These are phyloP conservation scores for Fraxinus baroniana DNA, from an alignment of 305 asterid genomes.

Conservation along the genomic window DNA sequence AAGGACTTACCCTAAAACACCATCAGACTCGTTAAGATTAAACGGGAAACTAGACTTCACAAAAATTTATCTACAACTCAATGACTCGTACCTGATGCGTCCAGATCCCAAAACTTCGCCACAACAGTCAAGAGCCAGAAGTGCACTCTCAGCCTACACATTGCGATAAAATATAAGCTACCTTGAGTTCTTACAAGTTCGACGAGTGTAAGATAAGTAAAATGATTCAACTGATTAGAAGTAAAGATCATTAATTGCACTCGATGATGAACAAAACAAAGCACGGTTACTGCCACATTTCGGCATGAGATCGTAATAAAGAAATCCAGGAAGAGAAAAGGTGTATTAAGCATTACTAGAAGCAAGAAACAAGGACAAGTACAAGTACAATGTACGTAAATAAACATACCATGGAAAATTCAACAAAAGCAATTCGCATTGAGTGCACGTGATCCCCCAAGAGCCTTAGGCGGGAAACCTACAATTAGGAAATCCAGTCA, in stretches of 20 bases:
- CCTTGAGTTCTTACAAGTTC: not conserved
- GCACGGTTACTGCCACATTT: not conserved
- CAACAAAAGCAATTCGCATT: conserved; percentile 89
- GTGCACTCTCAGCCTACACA: conserved; percentile 90
- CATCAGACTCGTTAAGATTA: not conserved
- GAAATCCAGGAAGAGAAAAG: not conserved
- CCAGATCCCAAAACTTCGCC: conserved; percentile 81
- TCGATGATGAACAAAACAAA: not conserved
- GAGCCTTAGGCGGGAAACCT: conserved; percentile 97
- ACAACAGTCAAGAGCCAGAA: conserved; percentile 79
- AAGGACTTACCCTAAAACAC: conserved; percentile 57
- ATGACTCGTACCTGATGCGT: conserved; percentile 58
- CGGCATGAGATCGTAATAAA: not conserved
- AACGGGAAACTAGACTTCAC: not conserved
- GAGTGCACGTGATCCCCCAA: conserved; percentile 94
- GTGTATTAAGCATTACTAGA: not conserved
- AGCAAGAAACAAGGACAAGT: not conserved
- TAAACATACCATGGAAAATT: conserved; percentile 62
- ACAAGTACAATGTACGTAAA: not conserved
- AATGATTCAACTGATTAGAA: not conserved
- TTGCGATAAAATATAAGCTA: conserved; percentile 1
- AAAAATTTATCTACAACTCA: not conserved
- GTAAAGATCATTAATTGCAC: too few species aligned
- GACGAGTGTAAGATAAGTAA: not conserved
- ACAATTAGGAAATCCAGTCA: conserved; percentile 14